Evolutionary conservation across 108 stramenopile genomes (phyloP).

Genomic region (Cyclostephanos tholiformis): DNA sequence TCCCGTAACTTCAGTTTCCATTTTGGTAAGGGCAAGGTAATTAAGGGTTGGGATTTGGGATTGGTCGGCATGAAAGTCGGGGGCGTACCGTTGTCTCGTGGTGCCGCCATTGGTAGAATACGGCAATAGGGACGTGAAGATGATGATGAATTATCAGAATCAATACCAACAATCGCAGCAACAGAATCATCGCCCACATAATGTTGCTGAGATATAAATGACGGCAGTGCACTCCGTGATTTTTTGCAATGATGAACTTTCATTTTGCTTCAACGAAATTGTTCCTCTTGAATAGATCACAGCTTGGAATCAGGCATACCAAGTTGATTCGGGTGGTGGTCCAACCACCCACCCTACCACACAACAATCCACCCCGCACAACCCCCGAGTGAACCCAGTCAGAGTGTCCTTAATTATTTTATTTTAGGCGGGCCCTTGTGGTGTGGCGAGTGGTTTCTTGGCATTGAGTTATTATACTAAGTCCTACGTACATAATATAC

Average conservation of each 20-base stretch:
- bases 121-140: conserved; percentile 50
- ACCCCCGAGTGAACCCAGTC: too few species aligned
- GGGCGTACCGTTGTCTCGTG: conserved; percentile 66
- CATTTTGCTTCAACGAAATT: conserved; percentile 26
- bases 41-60: conserved; percentile 83
- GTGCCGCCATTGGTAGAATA: conserved; percentile 84
- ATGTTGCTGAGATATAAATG: background rate
- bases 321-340: too few species aligned
- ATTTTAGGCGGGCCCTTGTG: too few species aligned
- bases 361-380: too few species aligned
- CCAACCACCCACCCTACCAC: too few species aligned
- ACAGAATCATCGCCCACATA: background rate
- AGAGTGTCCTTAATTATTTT: too few species aligned
- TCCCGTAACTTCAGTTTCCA: conserved; percentile 61
- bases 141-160: background rate
- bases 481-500: too few species aligned
- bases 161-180: background rate
- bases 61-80: conserved; percentile 80
- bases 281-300: conserved; percentile 36
- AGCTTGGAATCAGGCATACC: too few species aligned
- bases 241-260: conserved; percentile 17
- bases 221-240: conserved; percentile 18
- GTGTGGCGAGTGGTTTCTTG: too few species aligned
- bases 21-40: conserved; percentile 69
- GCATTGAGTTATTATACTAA: too few species aligned